Conservation (phyloP, 306 rosid genomes). For the Cucurbita maxima region DNA sequence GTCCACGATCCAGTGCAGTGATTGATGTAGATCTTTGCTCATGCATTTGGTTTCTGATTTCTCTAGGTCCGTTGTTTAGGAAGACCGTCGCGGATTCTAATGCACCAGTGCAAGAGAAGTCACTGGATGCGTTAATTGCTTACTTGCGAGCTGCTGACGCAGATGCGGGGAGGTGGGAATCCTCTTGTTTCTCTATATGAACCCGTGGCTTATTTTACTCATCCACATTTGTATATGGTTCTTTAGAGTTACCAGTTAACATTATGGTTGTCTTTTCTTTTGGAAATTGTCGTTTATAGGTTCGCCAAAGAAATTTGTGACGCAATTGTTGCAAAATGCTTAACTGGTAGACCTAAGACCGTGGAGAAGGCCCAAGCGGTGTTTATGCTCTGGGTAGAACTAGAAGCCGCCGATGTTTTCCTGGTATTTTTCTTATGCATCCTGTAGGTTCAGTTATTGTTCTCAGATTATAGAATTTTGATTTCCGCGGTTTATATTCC, state of each 20-base stretch:
- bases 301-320: conserved; percentile 84
- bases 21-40: conserved; percentile 12
- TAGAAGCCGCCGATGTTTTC: conserved; percentile 91
- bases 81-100: conserved; percentile 90
- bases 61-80: conserved; percentile 52
- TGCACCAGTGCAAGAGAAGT: conserved; percentile 98
- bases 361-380: conserved; percentile 96
- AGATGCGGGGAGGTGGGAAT: conserved; percentile 66
- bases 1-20: conserved; percentile 14
- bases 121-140: conserved; percentile 86
- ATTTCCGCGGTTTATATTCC: neutral
- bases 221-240: neutral
- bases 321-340: conserved; percentile 79
- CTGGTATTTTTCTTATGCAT: conserved; percentile 35
- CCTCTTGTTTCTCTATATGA: neutral
- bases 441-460: conserved; percentile 5
- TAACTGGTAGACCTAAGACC: conserved; percentile 94
- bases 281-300: conserved; percentile 27
- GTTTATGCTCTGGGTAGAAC: conserved; percentile 90
- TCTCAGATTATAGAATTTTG: neutral
- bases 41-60: conserved; percentile 4
- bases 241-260: neutral
- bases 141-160: conserved; percentile 92
- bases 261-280: neutral
- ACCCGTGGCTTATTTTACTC: neutral